These are phyloP conservation scores for Aspergillus vadensis DNA, from an alignment of 2,329 filamentous ascomycete species.

Conservation along the genomic window DNA sequence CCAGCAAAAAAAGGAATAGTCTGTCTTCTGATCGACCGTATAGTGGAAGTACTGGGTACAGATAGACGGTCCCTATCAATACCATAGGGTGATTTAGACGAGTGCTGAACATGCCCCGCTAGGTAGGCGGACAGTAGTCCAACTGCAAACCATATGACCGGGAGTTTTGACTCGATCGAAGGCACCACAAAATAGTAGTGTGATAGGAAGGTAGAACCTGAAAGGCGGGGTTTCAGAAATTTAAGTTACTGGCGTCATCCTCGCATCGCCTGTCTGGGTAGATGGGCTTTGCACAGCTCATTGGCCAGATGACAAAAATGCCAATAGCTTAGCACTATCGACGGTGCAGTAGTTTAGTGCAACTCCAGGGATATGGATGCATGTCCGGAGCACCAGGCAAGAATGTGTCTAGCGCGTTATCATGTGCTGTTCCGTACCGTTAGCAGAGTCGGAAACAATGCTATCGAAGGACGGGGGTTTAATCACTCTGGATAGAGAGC, in stretches of 20 bases:
- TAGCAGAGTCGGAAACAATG: not conserved
- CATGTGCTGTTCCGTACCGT: not conserved
- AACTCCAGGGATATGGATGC: conserved; percentile 1
- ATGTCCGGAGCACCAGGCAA: not conserved
- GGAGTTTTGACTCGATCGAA: not conserved
- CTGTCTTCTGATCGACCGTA: not conserved
- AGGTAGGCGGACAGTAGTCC: not conserved
- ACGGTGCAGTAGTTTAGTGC: not conserved
- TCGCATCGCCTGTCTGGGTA: not conserved
- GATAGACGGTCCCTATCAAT: too few species aligned
- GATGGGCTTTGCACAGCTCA: not conserved
- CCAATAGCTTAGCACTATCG: not conserved
- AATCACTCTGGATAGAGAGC: not conserved
- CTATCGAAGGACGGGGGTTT: not conserved
- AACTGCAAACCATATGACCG: not conserved
- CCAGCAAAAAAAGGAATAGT: not conserved
- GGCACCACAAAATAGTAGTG: not conserved
- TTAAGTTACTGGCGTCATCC: conserved; percentile 4
- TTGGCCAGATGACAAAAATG: not conserved
- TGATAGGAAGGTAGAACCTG: not conserved
- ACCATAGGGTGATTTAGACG: too few species aligned
- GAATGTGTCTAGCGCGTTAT: not conserved
- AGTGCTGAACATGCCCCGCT: not conserved
- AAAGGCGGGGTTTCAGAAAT: conserved; percentile 16
- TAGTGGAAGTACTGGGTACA: not conserved